Conservation (phyloP, 2,329 filamentous ascomycete genomes). For the Thielaviopsis ethacetica region DNA sequence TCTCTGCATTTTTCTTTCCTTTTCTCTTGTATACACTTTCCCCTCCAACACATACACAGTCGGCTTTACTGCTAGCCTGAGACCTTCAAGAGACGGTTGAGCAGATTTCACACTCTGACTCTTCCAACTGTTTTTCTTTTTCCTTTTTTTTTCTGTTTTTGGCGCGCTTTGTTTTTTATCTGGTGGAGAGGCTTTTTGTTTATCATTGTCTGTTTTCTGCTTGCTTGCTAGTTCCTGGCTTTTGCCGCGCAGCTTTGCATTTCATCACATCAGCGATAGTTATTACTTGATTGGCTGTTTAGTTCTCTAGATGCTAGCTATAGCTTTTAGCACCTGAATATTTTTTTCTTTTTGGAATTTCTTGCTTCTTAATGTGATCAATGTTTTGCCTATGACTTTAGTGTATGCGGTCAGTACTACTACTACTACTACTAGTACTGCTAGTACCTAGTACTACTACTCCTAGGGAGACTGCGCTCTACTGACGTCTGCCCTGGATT, state of each 20-base stretch:
- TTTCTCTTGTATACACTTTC: not conserved
- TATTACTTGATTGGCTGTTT: not conserved
- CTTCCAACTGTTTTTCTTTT: not conserved
- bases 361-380: not conserved
- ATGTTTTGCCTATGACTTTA: not conserved
- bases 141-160: not conserved
- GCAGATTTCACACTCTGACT: not conserved
- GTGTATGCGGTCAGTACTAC: too few relatives aligned
- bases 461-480: too few relatives aligned
- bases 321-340: not conserved
- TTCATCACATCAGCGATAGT: not conserved
- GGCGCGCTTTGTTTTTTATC: not conserved
- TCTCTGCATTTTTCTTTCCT: conserved; percentile 12
- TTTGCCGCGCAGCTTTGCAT: not conserved
- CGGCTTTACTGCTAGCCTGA: not conserved
- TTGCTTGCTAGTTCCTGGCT: not conserved
- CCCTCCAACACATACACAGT: not conserved
- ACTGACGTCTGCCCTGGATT: not conserved
- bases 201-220: conserved; percentile 15
- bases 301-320: not conserved
- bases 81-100: not conserved
- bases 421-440: too few relatives aligned
- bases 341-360: not conserved
- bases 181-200: not conserved
- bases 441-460: too few relatives aligned